phyloP scores from a whole-genome alignment of 2,329 filamentous ascomycete species.

The Aspergillus sp. region DNA sequence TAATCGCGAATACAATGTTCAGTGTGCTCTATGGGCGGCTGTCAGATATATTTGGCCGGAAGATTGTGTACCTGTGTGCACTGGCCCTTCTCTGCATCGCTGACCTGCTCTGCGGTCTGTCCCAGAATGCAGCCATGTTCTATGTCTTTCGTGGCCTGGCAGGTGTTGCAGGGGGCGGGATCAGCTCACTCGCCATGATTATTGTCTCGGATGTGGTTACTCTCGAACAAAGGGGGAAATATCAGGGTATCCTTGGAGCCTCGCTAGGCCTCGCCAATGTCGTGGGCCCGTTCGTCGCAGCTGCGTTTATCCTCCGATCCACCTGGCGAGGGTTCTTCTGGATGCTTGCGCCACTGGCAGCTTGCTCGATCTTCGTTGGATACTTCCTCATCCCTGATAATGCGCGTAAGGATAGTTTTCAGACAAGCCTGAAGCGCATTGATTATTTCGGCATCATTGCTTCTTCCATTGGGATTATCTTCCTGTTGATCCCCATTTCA shows the following conservation, averaged over 20 bases:
- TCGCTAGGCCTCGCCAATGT: constrained; percentile 48
- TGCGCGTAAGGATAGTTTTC: constrained; percentile 47
- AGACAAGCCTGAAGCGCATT: constrained; percentile 39
- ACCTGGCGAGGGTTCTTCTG: constrained; percentile 51
- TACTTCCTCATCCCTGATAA: constrained; percentile 55
- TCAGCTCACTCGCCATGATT: constrained; percentile 61
- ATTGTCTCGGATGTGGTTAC: constrained; percentile 62
- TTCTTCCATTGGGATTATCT: constrained; percentile 56
- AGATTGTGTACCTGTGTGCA: constrained; percentile 56
- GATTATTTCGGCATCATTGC: constrained; percentile 60
- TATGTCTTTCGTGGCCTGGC: constrained; percentile 62
- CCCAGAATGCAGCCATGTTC: constrained; percentile 56
- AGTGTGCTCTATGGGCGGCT: constrained; percentile 64
- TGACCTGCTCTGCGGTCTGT: constrained; percentile 60
- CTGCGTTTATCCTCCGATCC: constrained; percentile 44
- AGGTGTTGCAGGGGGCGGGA: constrained; percentile 63
- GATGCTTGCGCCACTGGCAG: constrained; percentile 54
- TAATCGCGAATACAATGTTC: constrained; percentile 65
- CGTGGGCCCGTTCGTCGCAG: constrained; percentile 49
- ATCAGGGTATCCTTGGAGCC: constrained; percentile 48
- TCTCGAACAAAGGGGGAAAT: constrained; percentile 59
- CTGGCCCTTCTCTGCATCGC: constrained; percentile 55
- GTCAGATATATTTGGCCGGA: constrained; percentile 62
- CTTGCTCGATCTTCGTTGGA: constrained; percentile 48
- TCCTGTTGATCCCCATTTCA: constrained; percentile 64